Percentiles rank a stretch among this genome's conserved stretches.
Evolutionary conservation across 169 alveolate species (phyloP).

Genomic region (Cryptosporidium muris): DNA sequence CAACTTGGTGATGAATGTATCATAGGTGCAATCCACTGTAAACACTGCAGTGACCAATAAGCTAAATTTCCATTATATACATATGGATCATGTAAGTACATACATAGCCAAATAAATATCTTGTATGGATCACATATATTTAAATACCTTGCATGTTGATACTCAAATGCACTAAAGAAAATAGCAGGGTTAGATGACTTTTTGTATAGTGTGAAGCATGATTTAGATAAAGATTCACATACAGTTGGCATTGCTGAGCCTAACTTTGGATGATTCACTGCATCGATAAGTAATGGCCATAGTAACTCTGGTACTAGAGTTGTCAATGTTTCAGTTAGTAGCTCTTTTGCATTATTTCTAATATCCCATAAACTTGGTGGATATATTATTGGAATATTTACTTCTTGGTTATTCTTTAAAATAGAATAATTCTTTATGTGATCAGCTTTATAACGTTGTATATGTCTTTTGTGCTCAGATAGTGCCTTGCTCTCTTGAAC

Average conservation of each 20-base stretch:
- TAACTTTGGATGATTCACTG: constrained; percentile 61
- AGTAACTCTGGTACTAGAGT: constrained; percentile 54
- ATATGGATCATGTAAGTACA: constrained; percentile 70
- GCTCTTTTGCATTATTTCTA: constrained; percentile 37
- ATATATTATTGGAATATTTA: constrained; percentile 33
- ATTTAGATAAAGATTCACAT: constrained; percentile 57
- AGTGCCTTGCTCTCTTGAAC: constrained; percentile 61
- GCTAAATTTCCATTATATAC: constrained; percentile 49
- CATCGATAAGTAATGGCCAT: constrained; percentile 67
- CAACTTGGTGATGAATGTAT: constrained; percentile 41
- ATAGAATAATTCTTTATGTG: constrained; percentile 17
- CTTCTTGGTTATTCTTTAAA: not conserved
- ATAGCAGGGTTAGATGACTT: constrained; percentile 35
- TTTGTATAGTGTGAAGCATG: constrained; percentile 29
- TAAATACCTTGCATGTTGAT: constrained; percentile 22
- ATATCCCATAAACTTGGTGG: constrained; percentile 70
- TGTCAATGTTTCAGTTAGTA: constrained; percentile 54
- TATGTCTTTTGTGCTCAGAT: constrained; percentile 51
- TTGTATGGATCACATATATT: constrained; percentile 57
- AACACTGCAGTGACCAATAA: constrained; percentile 59
- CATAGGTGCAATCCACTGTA: constrained; percentile 67
- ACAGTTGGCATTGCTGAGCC: constrained; percentile 71
- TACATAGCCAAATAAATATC: constrained; percentile 62
- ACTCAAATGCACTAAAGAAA: constrained; percentile 33
- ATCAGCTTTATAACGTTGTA: constrained; percentile 49